Conservation (phyloP, 2,329 filamentous ascomycete genomes). For the Elsinoe necatrix region DNA sequence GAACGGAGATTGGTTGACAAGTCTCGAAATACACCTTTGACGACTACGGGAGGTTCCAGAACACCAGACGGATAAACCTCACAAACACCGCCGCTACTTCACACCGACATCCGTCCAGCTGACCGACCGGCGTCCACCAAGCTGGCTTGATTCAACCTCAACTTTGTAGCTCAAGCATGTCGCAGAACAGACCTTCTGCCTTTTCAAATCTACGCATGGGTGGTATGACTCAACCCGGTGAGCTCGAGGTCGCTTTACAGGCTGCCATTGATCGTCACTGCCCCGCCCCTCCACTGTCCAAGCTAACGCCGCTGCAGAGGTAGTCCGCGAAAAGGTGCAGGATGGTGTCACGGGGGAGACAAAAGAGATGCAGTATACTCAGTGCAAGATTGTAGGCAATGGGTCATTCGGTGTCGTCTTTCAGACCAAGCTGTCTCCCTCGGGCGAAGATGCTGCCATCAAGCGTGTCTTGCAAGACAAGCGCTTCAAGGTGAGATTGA, state of each 20-base stretch:
- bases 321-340: conserved; percentile 97
- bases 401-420: conserved; percentile 98
- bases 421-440: conserved; percentile 97
- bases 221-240: conserved; percentile 48
- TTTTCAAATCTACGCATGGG: conserved; percentile 90
- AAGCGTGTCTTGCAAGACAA: conserved; percentile 99
- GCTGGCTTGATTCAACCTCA: conserved; percentile 11
- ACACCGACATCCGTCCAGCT: conserved; percentile 1
- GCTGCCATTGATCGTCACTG: conserved; percentile 12
- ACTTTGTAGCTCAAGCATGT: conserved; percentile 50
- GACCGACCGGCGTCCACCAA: not conserved
- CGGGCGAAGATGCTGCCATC: conserved; percentile 95
- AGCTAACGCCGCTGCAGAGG: conserved; percentile 55
- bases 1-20: not conserved
- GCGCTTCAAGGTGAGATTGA: conserved; percentile 76
- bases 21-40: not conserved
- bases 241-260: not conserved
- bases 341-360: conserved; percentile 96
- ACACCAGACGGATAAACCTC: not conserved
- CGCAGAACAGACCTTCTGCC: conserved; percentile 82
- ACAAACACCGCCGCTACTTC: conserved; percentile 7
- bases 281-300: conserved; percentile 3
- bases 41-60: conserved; percentile 1
- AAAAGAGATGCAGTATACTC: conserved; percentile 93
- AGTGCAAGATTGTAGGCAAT: conserved; percentile 99